These are phyloP conservation scores for Wickerhamiella sorbophila DNA, from an alignment of 805 yeast genomes.

Conservation along the genomic window DNA sequence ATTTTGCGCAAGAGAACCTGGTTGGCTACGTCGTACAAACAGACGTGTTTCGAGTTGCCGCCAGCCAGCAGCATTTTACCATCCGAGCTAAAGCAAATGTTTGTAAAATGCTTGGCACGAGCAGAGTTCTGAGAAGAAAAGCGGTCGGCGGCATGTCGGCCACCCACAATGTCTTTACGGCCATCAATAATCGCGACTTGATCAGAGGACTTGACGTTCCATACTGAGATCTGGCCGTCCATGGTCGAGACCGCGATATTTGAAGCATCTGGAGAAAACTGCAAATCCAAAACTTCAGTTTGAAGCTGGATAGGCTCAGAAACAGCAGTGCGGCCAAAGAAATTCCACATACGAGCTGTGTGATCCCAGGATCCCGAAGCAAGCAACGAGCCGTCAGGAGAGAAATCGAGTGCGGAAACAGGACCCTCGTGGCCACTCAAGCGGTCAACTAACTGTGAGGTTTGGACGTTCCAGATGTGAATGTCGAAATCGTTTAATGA, in stretches of 20 bases:
- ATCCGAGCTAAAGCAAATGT: constrained; percentile 76
- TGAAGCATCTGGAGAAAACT: constrained; percentile 87
- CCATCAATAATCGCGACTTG: constrained; percentile 79
- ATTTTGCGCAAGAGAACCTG: constrained; percentile 75
- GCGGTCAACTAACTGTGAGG: constrained; percentile 77
- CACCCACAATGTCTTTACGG: constrained; percentile 70
- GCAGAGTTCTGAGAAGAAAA: constrained; percentile 69
- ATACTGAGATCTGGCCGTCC: constrained; percentile 74
- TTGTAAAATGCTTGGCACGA: constrained; percentile 70
- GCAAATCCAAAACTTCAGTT: constrained; percentile 69
- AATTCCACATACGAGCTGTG: constrained; percentile 84
- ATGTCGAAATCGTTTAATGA: constrained; percentile 80
- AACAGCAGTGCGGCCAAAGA: constrained; percentile 71
- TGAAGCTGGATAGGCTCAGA: constrained; percentile 83
- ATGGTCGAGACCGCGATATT: constrained; percentile 76
- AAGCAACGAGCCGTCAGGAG: constrained; percentile 58
- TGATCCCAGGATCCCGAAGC: constrained; percentile 97
- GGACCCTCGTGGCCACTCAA: constrained; percentile 95
- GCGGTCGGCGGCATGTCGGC: constrained; percentile 70
- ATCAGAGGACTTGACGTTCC: constrained; percentile 69
- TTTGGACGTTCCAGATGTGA: constrained; percentile 95
- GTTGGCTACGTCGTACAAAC: constrained; percentile 79
- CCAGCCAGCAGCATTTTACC: constrained; percentile 82
- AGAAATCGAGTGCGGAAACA: constrained; percentile 73
- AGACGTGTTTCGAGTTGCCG: constrained; percentile 82